Evolutionary conservation across 2,329 filamentous ascomycete species (phyloP), one percentile per base, ranked within the genome.

Genomic region (Pseudogymnoascus sp.): DNA sequence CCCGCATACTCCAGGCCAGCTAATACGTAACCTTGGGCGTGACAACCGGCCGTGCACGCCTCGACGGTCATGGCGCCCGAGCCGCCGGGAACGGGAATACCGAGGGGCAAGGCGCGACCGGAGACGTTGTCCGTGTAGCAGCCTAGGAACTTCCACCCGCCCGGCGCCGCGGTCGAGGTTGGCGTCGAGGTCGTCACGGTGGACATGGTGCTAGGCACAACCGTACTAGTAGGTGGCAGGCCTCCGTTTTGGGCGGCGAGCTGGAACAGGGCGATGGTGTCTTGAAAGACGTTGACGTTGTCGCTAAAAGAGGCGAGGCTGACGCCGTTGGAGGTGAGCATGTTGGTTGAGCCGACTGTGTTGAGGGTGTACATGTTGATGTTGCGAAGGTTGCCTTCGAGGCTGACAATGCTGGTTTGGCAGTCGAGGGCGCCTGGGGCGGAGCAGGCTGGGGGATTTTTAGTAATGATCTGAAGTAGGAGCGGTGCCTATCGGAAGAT

Each of bases 1-100:
- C 76, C 70, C 59, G 75, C 72, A 66, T 81, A 81, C 66, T 82
- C 79, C 38, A 81, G 68, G 46, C 80, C 80, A 61, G 73, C 71
- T 74, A 81, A 66, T 11, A 65, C 66, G 64, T 77, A 80, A 3
- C 65, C 67, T 23, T 64, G 62, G 23, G 37, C 61, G 36, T 67
- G 62, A 53, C 69, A 71, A 2, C 66, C 64, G 12, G 61, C 34
- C 3, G 66, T 65, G 46, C 69, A 71, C 7, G 64, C 59, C 12
- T 61, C 66, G 14, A 70, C 66, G 0, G 70, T 70, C 61, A 68
- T 63, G 23, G 63, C 62, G 36, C 25, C 60, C 3, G 61, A 16
- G 14, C 64, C 65, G 34, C 63, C 64, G 28, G 61, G 38, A 1
- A 44, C 40, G 4, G 40, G 5, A 8, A 16, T 12, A n/a, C 40